phyloP scores from a whole-genome alignment of 2,329 filamentous ascomycete genomes.

The Lachnellula suecica region DNA sequence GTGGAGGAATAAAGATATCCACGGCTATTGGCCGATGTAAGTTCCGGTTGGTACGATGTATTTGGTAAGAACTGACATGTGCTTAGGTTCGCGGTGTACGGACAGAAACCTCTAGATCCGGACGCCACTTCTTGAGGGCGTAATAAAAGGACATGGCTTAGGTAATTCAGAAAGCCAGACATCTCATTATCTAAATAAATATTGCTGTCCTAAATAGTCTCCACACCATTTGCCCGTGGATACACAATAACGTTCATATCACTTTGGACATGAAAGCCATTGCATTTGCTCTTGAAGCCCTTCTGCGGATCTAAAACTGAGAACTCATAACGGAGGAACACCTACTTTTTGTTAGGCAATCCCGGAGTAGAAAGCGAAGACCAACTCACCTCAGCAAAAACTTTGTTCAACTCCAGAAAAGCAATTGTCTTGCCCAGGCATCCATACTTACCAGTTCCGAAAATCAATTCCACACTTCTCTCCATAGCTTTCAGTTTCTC shows the following conservation, averaged over 20 bases:
- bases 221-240: neutral
- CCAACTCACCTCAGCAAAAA: neutral
- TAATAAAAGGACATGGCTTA: neutral
- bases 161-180: neutral
- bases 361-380: neutral
- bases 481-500: neutral
- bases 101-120: slow-evolving; percentile 14
- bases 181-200: neutral
- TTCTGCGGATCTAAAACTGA: slow-evolving; percentile 2
- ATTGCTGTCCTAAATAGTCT: neutral
- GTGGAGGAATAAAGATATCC: slow-evolving; percentile 11
- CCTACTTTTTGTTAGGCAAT: neutral
- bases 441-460: neutral
- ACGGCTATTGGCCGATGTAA: slow-evolving; percentile 20
- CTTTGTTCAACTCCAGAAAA: neutral
- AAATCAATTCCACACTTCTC: neutral
- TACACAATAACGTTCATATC: slow-evolving; percentile 2
- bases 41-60: slow-evolving; percentile 1
- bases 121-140: no score
- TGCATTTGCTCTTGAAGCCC: slow-evolving; percentile 7
- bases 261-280: slow-evolving; percentile 7
- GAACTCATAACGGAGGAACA: slow-evolving; percentile 8
- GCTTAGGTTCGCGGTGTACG: slow-evolving; percentile 14
- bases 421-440: neutral
- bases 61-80: neutral